These are phyloP conservation scores for Sodiomyces alkalinus DNA, from an alignment of 2,329 filamentous ascomycete genomes.

Conservation along the genomic window DNA sequence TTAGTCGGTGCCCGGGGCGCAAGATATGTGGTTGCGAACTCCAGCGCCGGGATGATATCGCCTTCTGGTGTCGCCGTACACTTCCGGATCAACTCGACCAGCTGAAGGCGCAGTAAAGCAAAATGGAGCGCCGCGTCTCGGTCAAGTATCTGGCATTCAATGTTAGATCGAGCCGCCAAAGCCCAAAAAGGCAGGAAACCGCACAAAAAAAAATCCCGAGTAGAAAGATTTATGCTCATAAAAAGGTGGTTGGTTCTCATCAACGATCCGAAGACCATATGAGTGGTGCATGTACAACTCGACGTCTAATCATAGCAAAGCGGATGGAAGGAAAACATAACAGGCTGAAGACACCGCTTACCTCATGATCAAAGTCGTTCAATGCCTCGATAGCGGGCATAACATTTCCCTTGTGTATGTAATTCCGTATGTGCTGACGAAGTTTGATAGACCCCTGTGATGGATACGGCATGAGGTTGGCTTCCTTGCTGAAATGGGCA, in stretches of 20 bases:
- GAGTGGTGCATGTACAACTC: conserved; percentile 99
- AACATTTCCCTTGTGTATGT: conserved; percentile 75
- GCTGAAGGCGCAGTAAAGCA: conserved; percentile 72
- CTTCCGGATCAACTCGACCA: conserved; percentile 80
- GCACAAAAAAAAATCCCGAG: conserved; percentile 2
- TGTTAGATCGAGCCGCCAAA: conserved; percentile 14
- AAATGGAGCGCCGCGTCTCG: conserved; percentile 74
- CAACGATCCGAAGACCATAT: conserved; percentile 76
- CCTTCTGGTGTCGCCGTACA: conserved; percentile 51
- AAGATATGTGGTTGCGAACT: conserved; percentile 77
- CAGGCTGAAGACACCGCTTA: conserved; percentile 35
- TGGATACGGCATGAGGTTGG: conserved; percentile 64
- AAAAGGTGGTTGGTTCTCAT: conserved; percentile 68
- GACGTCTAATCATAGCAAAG: conserved; percentile 82
- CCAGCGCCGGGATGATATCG: conserved; percentile 65
- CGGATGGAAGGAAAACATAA: conserved; percentile 6
- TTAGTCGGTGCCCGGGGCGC: conserved; percentile 76
- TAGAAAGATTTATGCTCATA: conserved; percentile 15
- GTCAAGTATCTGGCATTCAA: conserved; percentile 61
- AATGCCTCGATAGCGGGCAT: conserved; percentile 72
- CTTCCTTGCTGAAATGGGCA: conserved; percentile 84
- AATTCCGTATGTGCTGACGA: conserved; percentile 69
- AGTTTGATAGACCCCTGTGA: conserved; percentile 59
- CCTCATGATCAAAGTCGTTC: conserved; percentile 83
- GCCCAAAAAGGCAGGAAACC: background rate